These are phyloP conservation scores for Crucibulum laeve DNA, from an alignment of 768 basidiomycete species.

Conservation along the genomic window DNA sequence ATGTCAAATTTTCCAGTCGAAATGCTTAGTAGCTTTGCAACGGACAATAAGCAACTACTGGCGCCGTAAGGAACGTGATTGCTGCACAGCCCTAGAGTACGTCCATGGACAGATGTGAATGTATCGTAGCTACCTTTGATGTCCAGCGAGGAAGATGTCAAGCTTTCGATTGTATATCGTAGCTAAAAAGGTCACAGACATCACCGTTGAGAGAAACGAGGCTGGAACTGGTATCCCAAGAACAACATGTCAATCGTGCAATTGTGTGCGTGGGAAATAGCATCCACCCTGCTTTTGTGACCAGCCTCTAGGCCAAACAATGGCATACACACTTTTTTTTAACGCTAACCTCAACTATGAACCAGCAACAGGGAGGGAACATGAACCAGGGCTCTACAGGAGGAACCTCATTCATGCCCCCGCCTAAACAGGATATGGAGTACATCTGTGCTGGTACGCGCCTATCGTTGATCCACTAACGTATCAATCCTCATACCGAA, in stretches of 20 bases:
- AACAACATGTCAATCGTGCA: not conserved
- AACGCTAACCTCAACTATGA: slow-evolving; percentile 24
- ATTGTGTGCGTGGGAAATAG: not conserved
- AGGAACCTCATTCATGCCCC: slow-evolving; percentile 25
- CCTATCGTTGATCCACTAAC: slow-evolving; percentile 3
- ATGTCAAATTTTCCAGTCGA: not conserved
- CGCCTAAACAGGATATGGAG: slow-evolving; percentile 67
- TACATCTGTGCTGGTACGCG: slow-evolving; percentile 84
- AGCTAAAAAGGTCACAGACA: no score
- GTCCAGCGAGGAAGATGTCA: no score
- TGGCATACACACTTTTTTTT: not conserved
- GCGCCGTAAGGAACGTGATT: not conserved
- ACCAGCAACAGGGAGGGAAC: slow-evolving; percentile 27
- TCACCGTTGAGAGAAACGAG: no score
- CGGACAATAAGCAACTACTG: slow-evolving; percentile 2
- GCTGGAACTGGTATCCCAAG: no score
- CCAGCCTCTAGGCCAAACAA: not conserved
- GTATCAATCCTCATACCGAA: slow-evolving; percentile 3
- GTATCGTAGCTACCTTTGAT: not conserved
- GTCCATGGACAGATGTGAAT: not conserved
- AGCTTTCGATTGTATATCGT: no score
- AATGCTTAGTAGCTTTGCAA: slow-evolving; percentile 1
- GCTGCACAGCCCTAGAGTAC: not conserved
- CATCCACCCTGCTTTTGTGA: not conserved
- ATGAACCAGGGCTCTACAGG: slow-evolving; percentile 13